Percentiles rank a stretch among this genome's conserved stretches.
Conservation (phyloP, 192 early-diverging fungal genomes). For the Backusella luteola region DNA sequence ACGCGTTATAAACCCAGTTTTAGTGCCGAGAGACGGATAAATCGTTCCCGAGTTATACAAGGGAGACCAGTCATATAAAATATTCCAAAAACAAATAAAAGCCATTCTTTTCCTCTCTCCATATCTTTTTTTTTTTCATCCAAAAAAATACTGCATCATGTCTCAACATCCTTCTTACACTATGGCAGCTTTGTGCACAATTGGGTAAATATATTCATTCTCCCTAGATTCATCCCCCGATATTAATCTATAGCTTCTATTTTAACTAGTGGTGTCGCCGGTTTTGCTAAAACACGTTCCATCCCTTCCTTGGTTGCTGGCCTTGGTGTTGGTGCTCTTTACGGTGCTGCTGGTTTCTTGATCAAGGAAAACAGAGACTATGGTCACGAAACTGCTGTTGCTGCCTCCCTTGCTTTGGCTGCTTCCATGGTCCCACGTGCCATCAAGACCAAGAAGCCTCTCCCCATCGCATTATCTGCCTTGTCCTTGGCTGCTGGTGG, state of each 20-base stretch:
- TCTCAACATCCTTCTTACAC: conserved; percentile 37
- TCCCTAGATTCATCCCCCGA: background rate
- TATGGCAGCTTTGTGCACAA: conserved; percentile 28
- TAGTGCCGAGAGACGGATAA: background rate
- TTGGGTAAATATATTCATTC: conserved; percentile 16
- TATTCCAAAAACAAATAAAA: background rate
- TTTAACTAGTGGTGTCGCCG: conserved; percentile 32
- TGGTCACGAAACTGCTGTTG: conserved; percentile 43
- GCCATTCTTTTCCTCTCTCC: background rate
- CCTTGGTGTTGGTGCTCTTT: conserved; percentile 35
- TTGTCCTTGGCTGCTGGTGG: conserved; percentile 38
- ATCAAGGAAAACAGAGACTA: conserved; percentile 41
- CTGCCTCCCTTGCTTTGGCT: conserved; percentile 38
- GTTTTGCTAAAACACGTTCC: conserved; percentile 36
- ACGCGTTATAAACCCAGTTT: background rate
- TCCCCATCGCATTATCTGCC: conserved; percentile 36
- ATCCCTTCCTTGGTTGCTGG: conserved; percentile 41
- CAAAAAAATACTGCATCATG: conserved; percentile 12
- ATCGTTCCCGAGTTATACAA: background rate
- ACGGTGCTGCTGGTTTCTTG: conserved; percentile 41
- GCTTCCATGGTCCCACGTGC: conserved; percentile 40
- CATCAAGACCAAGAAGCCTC: conserved; percentile 34
- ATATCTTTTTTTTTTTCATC: background rate
- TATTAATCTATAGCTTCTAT: background rate
- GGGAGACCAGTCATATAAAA: background rate